phyloP scores from a whole-genome alignment of 257 asterid genomes.

The Verbascum thapsus region DNA sequence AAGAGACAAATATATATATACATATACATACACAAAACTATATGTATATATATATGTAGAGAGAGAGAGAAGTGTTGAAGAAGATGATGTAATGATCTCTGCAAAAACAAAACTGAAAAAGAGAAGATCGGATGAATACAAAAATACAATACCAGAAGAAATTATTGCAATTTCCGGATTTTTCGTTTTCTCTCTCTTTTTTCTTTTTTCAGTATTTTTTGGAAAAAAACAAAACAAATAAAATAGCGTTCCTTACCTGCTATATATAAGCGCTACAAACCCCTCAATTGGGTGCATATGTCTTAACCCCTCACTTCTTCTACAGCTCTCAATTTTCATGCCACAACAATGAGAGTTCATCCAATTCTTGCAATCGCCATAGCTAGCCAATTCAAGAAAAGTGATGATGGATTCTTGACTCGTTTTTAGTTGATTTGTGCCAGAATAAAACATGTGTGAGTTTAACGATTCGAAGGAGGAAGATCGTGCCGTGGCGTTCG shows the following conservation, averaged over 20 bases:
- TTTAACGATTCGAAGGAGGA: conserved; percentile 29
- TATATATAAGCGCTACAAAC: conserved; percentile 30
- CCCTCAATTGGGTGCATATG: too few species aligned
- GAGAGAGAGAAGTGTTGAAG: conserved; percentile 12
- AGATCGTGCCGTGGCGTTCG: conserved; percentile 25
- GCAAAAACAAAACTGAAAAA: conserved; percentile 43
- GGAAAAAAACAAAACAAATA: conserved; percentile 18
- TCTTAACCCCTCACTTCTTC: conserved; percentile 32
- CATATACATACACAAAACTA: background rate
- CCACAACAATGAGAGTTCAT: conserved; percentile 20
- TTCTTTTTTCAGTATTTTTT: background rate
- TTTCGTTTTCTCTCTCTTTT: conserved; percentile 24
- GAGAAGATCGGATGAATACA: conserved; percentile 29
- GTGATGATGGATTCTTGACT: too few species aligned
- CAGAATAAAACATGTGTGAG: conserved; percentile 47
- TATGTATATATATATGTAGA: background rate
- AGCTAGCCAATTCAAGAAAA: conserved; percentile 14
- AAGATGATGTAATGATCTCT: conserved; percentile 33
- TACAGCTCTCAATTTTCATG: conserved; percentile 27
- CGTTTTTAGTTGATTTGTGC: too few species aligned
- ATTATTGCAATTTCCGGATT: conserved; percentile 29
- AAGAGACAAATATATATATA: conserved; percentile 14
- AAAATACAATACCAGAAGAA: too few species aligned
- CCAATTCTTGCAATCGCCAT: conserved; percentile 1
- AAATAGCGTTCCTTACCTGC: conserved; percentile 24